Evolutionary conservation across 345 rosid genomes (phyloP).

Genomic region (rapeseed (Brassica napus)): Da-Ae NC_063451.1:453001-453500

Average conservation of each 20-base stretch:
- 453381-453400: conserved; percentile 49
- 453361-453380: conserved; percentile 59
- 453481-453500: not conserved
- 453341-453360: conserved; percentile 28
- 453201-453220: conserved; percentile 41
- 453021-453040: conserved; percentile 30
- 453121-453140: conserved; percentile 40
- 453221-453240: conserved; percentile 41
- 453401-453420: conserved; percentile 36
- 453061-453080: conserved; percentile 34
- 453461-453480: not conserved
- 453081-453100: conserved; percentile 37
- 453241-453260: conserved; percentile 30
- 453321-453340: conserved; percentile 36
- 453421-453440: conserved; percentile 45
- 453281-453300: conserved; percentile 43
- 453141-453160: conserved; percentile 44
- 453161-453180: conserved; percentile 39
- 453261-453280: conserved; percentile 37
- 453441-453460: conserved; percentile 35
- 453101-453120: conserved; percentile 34
- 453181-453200: conserved; percentile 38
- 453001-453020: conserved; percentile 23
- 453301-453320: conserved; percentile 60
- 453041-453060: conserved; percentile 45